These are phyloP conservation scores for Saccharomycopsis fodiens DNA, from an alignment of 805 yeast genomes.

Conservation along the genomic window DNA sequence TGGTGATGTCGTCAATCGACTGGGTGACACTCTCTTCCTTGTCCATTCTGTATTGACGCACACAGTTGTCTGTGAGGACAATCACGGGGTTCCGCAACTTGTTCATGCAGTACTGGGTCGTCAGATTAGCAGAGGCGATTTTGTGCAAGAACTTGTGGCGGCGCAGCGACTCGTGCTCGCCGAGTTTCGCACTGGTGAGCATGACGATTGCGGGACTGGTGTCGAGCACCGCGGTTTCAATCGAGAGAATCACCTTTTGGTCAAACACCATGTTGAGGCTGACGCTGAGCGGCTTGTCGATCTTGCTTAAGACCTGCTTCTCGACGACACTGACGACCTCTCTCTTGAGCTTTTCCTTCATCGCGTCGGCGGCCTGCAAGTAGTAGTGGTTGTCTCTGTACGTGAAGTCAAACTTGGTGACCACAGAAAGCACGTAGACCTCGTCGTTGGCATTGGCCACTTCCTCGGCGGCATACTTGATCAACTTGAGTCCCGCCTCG, in stretches of 20 bases:
- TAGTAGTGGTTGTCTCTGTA: constrained; percentile 12
- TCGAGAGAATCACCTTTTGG: constrained; percentile 7
- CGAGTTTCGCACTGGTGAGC: neutral
- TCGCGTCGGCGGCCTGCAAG: neutral
- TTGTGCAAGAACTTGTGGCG: constrained; percentile 5
- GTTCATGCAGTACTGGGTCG: constrained; percentile 14
- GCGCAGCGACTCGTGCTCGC: constrained; percentile 6
- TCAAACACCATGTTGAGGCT: constrained; percentile 17
- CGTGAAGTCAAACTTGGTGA: constrained; percentile 11
- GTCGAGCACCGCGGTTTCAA: constrained; percentile 14
- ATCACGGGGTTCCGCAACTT: constrained; percentile 15
- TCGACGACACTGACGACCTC: neutral
- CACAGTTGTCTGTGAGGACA: constrained; percentile 9
- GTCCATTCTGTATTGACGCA: neutral
- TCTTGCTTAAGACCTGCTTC: neutral
- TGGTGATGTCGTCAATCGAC: neutral
- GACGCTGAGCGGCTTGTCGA: constrained; percentile 1
- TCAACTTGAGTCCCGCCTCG: constrained; percentile 7
- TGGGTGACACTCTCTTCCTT: neutral
- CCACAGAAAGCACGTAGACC: constrained; percentile 9
- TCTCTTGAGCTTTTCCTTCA: neutral
- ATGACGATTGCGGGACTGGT: constrained; percentile 13
- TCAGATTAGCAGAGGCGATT: neutral
- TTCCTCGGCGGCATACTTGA: constrained; percentile 8
- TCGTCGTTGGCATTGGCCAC: constrained; percentile 16